Conservation (phyloP, 352 stramenopile genomes). For the Phytophthora quininea region DNA sequence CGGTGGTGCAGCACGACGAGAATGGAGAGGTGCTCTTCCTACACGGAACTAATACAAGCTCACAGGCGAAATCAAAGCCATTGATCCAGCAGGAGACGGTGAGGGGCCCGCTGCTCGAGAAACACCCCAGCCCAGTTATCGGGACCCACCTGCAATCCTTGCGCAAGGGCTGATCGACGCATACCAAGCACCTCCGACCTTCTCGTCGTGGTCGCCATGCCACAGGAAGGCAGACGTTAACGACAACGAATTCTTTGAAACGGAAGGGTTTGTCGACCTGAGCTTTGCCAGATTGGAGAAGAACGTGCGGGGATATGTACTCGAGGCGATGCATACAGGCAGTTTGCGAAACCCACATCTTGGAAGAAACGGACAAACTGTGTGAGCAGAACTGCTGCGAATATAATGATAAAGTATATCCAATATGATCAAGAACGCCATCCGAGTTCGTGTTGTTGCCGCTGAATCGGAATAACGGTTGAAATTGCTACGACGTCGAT, state of each 20-base stretch:
- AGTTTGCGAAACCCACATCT: no score
- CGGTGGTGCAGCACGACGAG: constrained; percentile 38
- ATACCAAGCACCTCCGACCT: constrained; percentile 30
- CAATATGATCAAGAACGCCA: no score
- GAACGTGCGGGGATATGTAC: constrained; percentile 16
- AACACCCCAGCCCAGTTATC: constrained; percentile 37
- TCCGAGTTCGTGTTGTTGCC: no score
- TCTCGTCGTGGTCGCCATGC: constrained; percentile 46
- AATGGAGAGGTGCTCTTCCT: constrained; percentile 39
- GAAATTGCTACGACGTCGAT: no score
- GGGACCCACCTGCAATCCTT: constrained; percentile 65
- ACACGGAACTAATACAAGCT: constrained; percentile 46
- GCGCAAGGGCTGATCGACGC: constrained; percentile 47
- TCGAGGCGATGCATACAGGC: constrained; percentile 12
- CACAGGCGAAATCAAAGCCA: background rate
- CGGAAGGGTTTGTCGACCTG: constrained; percentile 15
- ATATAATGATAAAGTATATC: no score
- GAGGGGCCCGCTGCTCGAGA: background rate
- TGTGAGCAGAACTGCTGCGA: no score
- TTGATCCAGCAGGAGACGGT: background rate
- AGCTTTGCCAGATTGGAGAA: constrained; percentile 24
- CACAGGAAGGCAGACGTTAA: constrained; percentile 35
- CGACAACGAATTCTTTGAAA: constrained; percentile 21
- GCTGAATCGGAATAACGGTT: no score
- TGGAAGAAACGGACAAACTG: no score